These are phyloP conservation scores for Phytophthora gonapodyides DNA, from an alignment of 352 stramenopile species.

Conservation along the genomic window DNA sequence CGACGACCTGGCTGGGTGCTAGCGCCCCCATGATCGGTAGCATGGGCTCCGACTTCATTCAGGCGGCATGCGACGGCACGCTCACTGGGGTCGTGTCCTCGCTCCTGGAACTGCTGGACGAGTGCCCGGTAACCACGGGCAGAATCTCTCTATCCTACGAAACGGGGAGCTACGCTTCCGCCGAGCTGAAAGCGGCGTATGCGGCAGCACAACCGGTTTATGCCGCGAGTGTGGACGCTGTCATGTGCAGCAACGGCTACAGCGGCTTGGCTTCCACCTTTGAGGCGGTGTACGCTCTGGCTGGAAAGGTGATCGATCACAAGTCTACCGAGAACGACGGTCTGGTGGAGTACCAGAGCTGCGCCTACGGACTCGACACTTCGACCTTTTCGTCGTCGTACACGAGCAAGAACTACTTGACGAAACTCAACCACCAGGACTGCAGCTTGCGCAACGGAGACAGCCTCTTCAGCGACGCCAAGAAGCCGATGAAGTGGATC, in stretches of 20 bases:
- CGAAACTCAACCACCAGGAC: slow-evolving; percentile 56
- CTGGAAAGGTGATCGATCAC: slow-evolving; percentile 22
- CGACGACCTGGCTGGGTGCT: slow-evolving; percentile 34
- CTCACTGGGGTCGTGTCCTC: slow-evolving; percentile 25
- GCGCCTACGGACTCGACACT: slow-evolving; percentile 28
- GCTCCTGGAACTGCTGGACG: slow-evolving; percentile 30
- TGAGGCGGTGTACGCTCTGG: slow-evolving; percentile 15
- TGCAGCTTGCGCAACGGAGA: slow-evolving; percentile 52
- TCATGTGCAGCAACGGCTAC: slow-evolving; percentile 34
- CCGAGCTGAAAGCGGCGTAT: slow-evolving; percentile 13
- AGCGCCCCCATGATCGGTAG: slow-evolving; percentile 38
- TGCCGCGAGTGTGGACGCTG: slow-evolving; percentile 18
- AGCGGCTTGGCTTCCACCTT: slow-evolving; percentile 25
- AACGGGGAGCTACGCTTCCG: slow-evolving; percentile 24
- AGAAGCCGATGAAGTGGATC: slow-evolving; percentile 65
- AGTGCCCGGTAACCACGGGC: slow-evolving; percentile 36
- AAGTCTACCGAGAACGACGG: slow-evolving; percentile 36
- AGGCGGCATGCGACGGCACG: slow-evolving; percentile 34
- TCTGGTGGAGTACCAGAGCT: slow-evolving; percentile 49
- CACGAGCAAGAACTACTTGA: slow-evolving; percentile 45
- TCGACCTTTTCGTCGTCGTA: slow-evolving; percentile 37
- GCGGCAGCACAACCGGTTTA: slow-evolving; percentile 23
- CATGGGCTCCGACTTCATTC: slow-evolving; percentile 43
- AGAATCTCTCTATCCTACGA: slow-evolving; percentile 35
- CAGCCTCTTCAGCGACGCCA: slow-evolving; percentile 38